Evolutionary conservation across 208 protist genomes (phyloP).

Genomic region (Angomonas ambiguus): DNA sequence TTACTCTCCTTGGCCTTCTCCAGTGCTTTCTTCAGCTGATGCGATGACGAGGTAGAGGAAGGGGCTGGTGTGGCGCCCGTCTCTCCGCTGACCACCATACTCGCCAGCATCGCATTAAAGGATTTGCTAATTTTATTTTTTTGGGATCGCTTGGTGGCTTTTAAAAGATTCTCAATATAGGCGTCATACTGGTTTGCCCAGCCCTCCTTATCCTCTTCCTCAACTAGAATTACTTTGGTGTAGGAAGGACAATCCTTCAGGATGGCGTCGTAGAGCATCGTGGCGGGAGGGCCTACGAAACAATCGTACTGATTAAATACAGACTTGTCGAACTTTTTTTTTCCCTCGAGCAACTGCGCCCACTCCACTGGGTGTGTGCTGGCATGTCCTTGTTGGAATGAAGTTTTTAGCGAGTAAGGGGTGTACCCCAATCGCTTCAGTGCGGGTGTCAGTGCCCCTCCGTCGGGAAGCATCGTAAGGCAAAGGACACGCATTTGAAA

Average conservation of each 20-base stretch:
- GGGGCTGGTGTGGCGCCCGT: neutral
- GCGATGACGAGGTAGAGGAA: neutral
- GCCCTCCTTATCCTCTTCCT: constrained; percentile 50
- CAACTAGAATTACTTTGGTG: constrained; percentile 75
- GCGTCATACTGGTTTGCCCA: constrained; percentile 35
- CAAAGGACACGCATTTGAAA: constrained; percentile 54
- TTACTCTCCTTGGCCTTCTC: neutral
- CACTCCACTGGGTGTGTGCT: constrained; percentile 45
- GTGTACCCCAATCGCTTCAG: constrained; percentile 58
- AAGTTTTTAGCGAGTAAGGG: constrained; percentile 52
- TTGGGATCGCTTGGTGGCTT: constrained; percentile 13
- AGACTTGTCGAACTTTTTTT: constrained; percentile 23
- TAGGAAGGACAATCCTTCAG: constrained; percentile 52
- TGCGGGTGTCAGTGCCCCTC: constrained; percentile 47
- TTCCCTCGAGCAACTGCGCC: constrained; percentile 33
- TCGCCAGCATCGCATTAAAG: constrained; percentile 49
- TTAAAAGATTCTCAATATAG: constrained; percentile 27
- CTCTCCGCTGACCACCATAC: constrained; percentile 41
- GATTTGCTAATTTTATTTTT: constrained; percentile 32
- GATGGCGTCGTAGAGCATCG: constrained; percentile 50
- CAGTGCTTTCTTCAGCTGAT: neutral
- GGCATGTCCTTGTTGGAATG: constrained; percentile 45
- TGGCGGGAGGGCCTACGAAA: constrained; percentile 50
- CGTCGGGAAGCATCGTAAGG: constrained; percentile 61
- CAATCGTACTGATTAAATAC: constrained; percentile 53